Conservation (phyloP, 306 rosid species). For the Trifolium dubium region DNA sequence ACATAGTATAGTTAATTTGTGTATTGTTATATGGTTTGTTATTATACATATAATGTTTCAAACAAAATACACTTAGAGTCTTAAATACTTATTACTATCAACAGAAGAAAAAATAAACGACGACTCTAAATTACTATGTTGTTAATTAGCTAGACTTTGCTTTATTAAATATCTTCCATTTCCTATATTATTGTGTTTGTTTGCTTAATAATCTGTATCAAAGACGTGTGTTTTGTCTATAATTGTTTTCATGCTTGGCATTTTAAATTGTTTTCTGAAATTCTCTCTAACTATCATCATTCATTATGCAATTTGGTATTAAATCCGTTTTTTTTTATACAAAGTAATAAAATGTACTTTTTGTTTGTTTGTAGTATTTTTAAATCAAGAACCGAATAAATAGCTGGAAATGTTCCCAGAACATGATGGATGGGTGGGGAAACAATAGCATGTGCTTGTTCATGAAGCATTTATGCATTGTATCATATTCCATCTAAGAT, state of each 20-base stretch:
- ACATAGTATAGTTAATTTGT: slow-evolving; percentile 49
- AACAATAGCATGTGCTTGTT: slow-evolving; percentile 78
- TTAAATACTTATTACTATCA: slow-evolving; percentile 40
- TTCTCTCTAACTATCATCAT: neutral
- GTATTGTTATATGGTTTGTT: slow-evolving; percentile 49
- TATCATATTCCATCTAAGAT: slow-evolving; percentile 39
- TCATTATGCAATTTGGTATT: slow-evolving; percentile 30
- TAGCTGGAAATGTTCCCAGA: slow-evolving; percentile 52
- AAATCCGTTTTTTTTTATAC: slow-evolving; percentile 8
- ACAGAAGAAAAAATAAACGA: slow-evolving; percentile 46
- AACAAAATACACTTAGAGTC: slow-evolving; percentile 43
- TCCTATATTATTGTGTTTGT: slow-evolving; percentile 31
- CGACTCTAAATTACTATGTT: slow-evolving; percentile 48
- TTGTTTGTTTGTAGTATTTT: neutral
- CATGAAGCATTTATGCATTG: slow-evolving; percentile 60
- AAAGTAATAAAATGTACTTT: neutral
- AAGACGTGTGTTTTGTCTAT: slow-evolving; percentile 42
- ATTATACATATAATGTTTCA: slow-evolving; percentile 29
- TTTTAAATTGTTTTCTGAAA: slow-evolving; percentile 8
- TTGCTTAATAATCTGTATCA: slow-evolving; percentile 40
- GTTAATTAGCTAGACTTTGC: slow-evolving; percentile 32
- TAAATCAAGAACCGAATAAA: slow-evolving; percentile 35
- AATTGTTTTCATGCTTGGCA: slow-evolving; percentile 28
- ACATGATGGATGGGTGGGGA: slow-evolving; percentile 56
- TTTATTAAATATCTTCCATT: slow-evolving; percentile 46